Percentiles rank a stretch among this genome's conserved stretches.
Conservation (phyloP, 1,284 basidiomycete genomes). For the Mrakiaceae sp. region DNA sequence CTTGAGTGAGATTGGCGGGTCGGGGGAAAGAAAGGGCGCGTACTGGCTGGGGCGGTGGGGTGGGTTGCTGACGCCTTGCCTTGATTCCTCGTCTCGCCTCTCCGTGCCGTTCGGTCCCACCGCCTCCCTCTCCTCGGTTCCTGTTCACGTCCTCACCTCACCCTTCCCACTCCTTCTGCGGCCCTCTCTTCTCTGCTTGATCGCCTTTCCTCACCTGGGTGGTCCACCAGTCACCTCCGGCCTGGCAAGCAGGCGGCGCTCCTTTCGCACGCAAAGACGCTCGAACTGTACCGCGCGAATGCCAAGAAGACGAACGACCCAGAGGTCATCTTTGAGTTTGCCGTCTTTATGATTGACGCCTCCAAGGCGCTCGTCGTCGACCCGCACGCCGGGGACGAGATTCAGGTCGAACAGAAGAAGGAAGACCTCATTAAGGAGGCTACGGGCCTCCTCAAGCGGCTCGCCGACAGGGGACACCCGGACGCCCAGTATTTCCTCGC, state of each 20-base stretch:
- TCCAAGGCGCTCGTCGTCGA: constrained; percentile 46
- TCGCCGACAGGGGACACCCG: constrained; percentile 86
- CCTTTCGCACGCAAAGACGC: constrained; percentile 85
- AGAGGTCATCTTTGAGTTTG: constrained; percentile 94
- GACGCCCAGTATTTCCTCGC: constrained; percentile 94
- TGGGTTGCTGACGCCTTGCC: not conserved
- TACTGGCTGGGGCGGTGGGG: not conserved
- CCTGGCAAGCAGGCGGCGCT: constrained; percentile 87
- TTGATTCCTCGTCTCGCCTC: no score
- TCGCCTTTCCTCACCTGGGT: not conserved
- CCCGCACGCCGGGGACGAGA: constrained; percentile 24
- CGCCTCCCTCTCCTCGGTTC: not conserved
- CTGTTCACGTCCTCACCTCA: not conserved
- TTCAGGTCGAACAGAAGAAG: constrained; percentile 73
- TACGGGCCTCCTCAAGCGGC: constrained; percentile 67
- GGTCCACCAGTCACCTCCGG: constrained; percentile 51
- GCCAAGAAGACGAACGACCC: constrained; percentile 99
- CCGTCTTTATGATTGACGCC: constrained; percentile 96
- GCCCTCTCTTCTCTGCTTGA: not conserved
- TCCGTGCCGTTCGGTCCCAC: no score
- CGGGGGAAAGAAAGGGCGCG: not conserved
- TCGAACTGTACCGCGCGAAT: constrained; percentile 92
- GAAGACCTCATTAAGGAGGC: constrained; percentile 82
- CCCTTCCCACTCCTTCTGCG: not conserved
- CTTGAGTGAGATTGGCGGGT: not conserved